Conservation (phyloP, 139 green algal genomes). For the Chlorella sp. region DNA sequence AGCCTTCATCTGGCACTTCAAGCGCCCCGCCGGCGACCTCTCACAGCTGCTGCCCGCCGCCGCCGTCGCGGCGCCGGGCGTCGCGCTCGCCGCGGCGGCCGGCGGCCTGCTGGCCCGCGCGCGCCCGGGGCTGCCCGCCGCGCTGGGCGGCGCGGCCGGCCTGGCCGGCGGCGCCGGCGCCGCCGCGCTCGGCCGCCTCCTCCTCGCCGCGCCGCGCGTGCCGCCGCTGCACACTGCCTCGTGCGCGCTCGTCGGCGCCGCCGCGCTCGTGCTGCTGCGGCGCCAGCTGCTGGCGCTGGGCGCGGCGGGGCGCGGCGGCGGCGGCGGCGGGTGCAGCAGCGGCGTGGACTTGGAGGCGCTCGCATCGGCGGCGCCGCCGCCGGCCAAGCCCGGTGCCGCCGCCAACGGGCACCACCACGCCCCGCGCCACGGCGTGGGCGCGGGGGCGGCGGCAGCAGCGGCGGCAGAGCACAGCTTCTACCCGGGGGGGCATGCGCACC, state of each 20-base stretch:
- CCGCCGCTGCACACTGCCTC: conserved; percentile 4
- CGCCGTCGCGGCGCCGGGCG: no score
- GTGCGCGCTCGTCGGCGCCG: conserved; percentile 3
- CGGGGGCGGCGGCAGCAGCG: no score
- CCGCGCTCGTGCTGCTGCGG: conserved; percentile 28
- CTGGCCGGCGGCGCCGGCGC: conserved; percentile 1
- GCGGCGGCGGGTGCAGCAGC: no score
- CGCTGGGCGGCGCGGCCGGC: conserved; percentile 8
- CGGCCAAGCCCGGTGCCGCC: no score
- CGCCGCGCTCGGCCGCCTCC: neutral
- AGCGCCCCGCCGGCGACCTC: conserved; percentile 41
- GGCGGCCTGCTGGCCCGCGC: neutral
- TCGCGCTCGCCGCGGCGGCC: neutral
- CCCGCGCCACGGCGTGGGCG: no score
- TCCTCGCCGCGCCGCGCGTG: neutral
- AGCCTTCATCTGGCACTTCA: conserved; percentile 34
- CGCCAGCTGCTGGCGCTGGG: conserved; percentile 38
- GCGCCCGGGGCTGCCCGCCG: neutral
- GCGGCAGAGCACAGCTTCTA: no score
- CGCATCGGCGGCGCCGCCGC: no score
- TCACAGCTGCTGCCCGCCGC: conserved; percentile 25
- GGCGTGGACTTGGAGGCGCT: no score
- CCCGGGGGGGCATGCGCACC: no score
- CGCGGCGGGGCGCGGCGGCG: no score
- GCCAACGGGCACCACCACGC: no score